phyloP scores from a whole-genome alignment of 441 rosid species.

The Gossypium laxum region DNA sequence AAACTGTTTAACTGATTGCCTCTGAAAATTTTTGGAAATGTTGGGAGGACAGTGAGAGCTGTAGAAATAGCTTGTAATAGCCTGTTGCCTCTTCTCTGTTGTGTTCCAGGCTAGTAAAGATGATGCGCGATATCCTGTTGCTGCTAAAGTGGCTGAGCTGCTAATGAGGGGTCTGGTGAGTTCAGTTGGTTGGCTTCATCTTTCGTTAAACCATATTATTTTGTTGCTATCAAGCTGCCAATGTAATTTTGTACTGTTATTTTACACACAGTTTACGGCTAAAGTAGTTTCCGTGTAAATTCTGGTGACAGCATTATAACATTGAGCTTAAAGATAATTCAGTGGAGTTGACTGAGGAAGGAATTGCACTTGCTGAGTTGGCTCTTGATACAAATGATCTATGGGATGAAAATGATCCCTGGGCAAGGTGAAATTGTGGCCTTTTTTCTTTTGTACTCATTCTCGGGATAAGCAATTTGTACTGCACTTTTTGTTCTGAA shows the following conservation, averaged over 20 bases:
- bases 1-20: not conserved
- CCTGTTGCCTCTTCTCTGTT: constrained; percentile 3
- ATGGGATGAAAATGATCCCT: constrained; percentile 95
- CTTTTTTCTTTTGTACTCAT: constrained; percentile 10
- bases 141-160: constrained; percentile 92
- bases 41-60: constrained; percentile 2
- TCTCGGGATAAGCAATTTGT: constrained; percentile 4
- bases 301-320: constrained; percentile 60
- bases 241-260: constrained; percentile 12
- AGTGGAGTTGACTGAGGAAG: constrained; percentile 93
- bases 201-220: constrained; percentile 3
- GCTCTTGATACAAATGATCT: constrained; percentile 89
- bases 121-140: constrained; percentile 92
- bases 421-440: constrained; percentile 67
- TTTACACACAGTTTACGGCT: constrained; percentile 4
- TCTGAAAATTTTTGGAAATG: not conserved
- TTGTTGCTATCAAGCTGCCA: constrained; percentile 6
- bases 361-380: constrained; percentile 85
- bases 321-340: constrained; percentile 86
- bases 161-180: constrained; percentile 64
- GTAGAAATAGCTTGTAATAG: constrained; percentile 9
- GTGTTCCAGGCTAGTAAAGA: constrained; percentile 68
- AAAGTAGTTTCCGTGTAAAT: constrained; percentile 10
- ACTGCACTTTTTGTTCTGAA: not conserved
- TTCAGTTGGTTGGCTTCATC: constrained; percentile 19